These are phyloP conservation scores for Samsoniella hepiali DNA, from an alignment of 2,329 filamentous ascomycete species.

Conservation along the genomic window DNA sequence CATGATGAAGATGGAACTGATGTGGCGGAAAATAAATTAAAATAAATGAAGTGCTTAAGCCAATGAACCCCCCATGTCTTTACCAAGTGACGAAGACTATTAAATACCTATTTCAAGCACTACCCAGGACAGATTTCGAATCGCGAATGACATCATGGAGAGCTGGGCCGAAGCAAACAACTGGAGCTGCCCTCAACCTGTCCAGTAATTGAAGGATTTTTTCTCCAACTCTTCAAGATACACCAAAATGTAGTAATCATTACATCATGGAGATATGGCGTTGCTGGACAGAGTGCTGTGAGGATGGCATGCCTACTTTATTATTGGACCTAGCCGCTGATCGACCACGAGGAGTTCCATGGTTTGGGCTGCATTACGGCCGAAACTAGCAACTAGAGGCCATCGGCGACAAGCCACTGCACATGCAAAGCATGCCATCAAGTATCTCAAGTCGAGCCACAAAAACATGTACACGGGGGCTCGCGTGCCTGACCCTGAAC, in stretches of 20 bases:
- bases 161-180: background rate
- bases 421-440: background rate
- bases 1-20: background rate
- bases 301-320: background rate
- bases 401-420: background rate
- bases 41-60: background rate
- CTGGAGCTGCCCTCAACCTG: background rate
- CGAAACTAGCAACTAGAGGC: background rate
- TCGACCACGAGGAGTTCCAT: background rate
- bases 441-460: background rate
- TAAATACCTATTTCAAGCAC: background rate
- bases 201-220: background rate
- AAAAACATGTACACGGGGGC: background rate
- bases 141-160: slow-evolving; percentile 2
- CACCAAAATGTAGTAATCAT: slow-evolving; percentile 2
- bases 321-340: background rate
- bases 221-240: background rate
- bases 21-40: background rate
- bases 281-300: background rate
- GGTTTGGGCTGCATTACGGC: background rate
- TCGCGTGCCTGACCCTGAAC: background rate
- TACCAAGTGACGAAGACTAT: background rate
- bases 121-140: background rate
- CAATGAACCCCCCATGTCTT: too few species aligned
- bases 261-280: slow-evolving; percentile 12